Conservation (phyloP, 1,284 basidiomycete species). For the Baeospora myosura region DNA sequence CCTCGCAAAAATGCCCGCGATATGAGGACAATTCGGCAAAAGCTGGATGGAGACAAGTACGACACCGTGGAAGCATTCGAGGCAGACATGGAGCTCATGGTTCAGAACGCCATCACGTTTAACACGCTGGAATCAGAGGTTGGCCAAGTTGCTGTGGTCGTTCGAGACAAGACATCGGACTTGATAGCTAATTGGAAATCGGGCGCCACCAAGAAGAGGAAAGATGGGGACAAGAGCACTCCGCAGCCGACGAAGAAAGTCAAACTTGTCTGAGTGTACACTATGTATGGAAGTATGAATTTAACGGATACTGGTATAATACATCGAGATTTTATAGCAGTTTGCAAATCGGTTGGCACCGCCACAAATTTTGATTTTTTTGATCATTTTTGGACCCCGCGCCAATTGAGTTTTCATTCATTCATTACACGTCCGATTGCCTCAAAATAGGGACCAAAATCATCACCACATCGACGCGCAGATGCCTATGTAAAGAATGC, state of each 20-base stretch:
- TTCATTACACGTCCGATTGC: too few relatives aligned
- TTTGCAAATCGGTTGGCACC: too few relatives aligned
- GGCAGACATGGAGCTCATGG: conserved; percentile 80
- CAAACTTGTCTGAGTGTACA: conserved; percentile 37
- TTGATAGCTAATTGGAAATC: conserved; percentile 42
- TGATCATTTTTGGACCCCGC: too few relatives aligned
- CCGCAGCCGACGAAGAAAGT: conserved; percentile 63
- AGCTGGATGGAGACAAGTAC: conserved; percentile 80
- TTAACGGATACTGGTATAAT: not conserved
- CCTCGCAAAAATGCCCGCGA: conserved; percentile 84
- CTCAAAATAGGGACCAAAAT: too few relatives aligned
- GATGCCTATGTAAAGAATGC: too few relatives aligned
- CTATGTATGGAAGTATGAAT: conserved; percentile 7
- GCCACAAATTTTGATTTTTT: too few relatives aligned
- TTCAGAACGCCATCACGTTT: conserved; percentile 79
- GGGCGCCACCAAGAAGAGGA: conserved; percentile 51
- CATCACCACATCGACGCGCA: too few relatives aligned
- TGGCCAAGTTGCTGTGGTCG: conserved; percentile 45
- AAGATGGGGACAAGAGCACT: conserved; percentile 56
- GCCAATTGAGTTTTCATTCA: too few relatives aligned
- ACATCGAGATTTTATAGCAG: not conserved
- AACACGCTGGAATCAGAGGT: conserved; percentile 79
- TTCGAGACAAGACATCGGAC: conserved; percentile 46
- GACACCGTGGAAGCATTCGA: conserved; percentile 71
- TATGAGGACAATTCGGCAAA: conserved; percentile 74